Percentiles rank a stretch among this genome's conserved stretches.
These are phyloP conservation scores for Lasiodiplodia gonubiensis DNA, from an alignment of 2,329 filamentous ascomycete genomes.

Conservation along the genomic window DNA sequence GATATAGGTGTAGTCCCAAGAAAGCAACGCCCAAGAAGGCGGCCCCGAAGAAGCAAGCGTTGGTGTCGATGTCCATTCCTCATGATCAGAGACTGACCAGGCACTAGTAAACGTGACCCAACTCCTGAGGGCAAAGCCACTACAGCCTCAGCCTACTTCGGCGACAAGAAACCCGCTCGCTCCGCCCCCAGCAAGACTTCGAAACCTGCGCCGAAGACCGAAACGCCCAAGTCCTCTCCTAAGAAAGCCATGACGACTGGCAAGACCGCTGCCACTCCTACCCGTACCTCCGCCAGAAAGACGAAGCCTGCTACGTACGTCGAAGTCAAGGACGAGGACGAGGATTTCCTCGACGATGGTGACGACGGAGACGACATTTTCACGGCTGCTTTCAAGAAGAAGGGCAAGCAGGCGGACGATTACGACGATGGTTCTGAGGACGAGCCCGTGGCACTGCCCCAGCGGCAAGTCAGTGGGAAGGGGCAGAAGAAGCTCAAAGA, in stretches of 20 bases:
- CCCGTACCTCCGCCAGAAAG: conserved; percentile 44
- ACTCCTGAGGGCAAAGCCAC: conserved; percentile 61
- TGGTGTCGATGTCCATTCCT: background rate
- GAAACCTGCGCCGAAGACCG: conserved; percentile 44
- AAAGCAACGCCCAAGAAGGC: conserved; percentile 62
- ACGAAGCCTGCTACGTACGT: conserved; percentile 52
- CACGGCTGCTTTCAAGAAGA: conserved; percentile 70
- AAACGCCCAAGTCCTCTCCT: conserved; percentile 46
- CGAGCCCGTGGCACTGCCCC: conserved; percentile 39
- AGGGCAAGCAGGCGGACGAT: conserved; percentile 66
- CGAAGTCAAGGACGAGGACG: conserved; percentile 67
- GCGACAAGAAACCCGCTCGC: conserved; percentile 60
- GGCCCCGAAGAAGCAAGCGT: conserved; percentile 63
- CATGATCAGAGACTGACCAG: conserved; percentile 33
- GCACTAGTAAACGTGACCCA: conserved; percentile 54
- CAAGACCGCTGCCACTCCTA: conserved; percentile 41
- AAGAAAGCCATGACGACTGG: conserved; percentile 41
- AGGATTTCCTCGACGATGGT: conserved; percentile 53
- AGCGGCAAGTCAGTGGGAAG: conserved; percentile 44
- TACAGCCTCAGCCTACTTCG: conserved; percentile 69
- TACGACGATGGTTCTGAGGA: conserved; percentile 61
- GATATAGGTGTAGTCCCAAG: conserved; percentile 41
- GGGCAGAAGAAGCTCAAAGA: conserved; percentile 50
- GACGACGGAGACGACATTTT: conserved; percentile 82
- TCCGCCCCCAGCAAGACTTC: conserved; percentile 48